These are phyloP conservation scores for Macadamia integrifolia DNA, from an alignment of 164 flowering plant species.

Conservation along the genomic window DNA sequence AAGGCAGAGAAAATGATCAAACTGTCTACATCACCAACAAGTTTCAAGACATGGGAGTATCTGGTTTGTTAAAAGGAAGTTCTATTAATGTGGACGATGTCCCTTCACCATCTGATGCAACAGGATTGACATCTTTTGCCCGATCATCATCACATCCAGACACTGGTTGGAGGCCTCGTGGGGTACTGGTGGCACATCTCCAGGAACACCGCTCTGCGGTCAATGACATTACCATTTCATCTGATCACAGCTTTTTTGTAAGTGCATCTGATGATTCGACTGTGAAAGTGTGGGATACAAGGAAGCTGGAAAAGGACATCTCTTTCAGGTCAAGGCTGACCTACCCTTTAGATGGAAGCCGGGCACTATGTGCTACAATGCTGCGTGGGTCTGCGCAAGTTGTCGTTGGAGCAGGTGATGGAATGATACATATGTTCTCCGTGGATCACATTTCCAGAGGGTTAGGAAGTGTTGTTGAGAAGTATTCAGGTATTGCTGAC, in stretches of 20 bases:
- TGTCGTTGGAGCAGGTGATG: slow-evolving; percentile 85
- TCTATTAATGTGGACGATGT: slow-evolving; percentile 35
- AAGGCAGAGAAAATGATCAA: slow-evolving; percentile 64
- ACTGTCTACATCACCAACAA: slow-evolving; percentile 37
- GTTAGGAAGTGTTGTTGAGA: slow-evolving; percentile 83
- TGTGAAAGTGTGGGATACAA: slow-evolving; percentile 95
- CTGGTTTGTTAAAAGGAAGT: slow-evolving; percentile 46
- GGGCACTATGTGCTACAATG: slow-evolving; percentile 79
- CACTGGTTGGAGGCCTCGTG: slow-evolving; percentile 97
- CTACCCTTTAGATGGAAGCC: slow-evolving; percentile 79
- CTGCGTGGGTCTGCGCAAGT: slow-evolving; percentile 80
- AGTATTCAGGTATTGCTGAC: slow-evolving; percentile 87
- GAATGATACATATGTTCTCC: slow-evolving; percentile 77
- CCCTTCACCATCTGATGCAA: slow-evolving; percentile 41
- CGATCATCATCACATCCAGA: slow-evolving; percentile 67
- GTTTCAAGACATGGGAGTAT: slow-evolving; percentile 55
- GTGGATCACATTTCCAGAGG: slow-evolving; percentile 86
- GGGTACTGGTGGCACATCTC: slow-evolving; percentile 93
- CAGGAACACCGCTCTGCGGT: slow-evolving; percentile 99
- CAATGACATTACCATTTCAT: slow-evolving; percentile 81
- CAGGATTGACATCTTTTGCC: slow-evolving; percentile 45
- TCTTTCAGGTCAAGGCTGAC: slow-evolving; percentile 93
- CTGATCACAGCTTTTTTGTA: slow-evolving; percentile 86
- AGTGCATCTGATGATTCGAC: slow-evolving; percentile 98
- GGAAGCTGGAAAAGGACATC: slow-evolving; percentile 90